Evolutionary conservation across 2,329 filamentous ascomycete genomes (phyloP).

Genomic region (Seiridium cupressi): DNA sequence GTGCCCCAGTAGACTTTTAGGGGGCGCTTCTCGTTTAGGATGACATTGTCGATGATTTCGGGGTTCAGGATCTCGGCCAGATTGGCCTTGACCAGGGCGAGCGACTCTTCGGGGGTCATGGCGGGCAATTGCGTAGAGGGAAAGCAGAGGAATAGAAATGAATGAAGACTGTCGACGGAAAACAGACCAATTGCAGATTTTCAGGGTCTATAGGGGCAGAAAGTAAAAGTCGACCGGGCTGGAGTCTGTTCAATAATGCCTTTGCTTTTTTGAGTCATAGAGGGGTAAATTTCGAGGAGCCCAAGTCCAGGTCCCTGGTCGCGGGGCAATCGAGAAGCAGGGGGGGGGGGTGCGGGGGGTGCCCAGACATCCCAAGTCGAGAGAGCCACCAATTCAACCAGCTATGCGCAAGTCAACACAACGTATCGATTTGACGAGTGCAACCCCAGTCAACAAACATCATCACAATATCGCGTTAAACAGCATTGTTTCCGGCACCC

Average conservation of each 20-base stretch:
- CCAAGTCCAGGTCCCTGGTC: not conserved
- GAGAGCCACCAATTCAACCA: too few species aligned
- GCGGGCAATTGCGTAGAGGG: slow-evolving; percentile 4
- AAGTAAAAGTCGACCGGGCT: not conserved
- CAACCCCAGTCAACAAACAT: too few species aligned
- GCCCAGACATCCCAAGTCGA: too few species aligned
- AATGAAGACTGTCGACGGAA: not conserved
- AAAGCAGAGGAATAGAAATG: slow-evolving; percentile 3
- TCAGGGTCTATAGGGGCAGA: not conserved
- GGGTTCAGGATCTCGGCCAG: slow-evolving; percentile 79
- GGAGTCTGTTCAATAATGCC: not conserved
- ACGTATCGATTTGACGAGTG: too few species aligned
- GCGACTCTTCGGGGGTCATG: slow-evolving; percentile 9
- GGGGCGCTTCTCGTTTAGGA: slow-evolving; percentile 67
- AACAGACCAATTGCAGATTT: not conserved
- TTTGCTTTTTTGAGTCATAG: slow-evolving; percentile 7
- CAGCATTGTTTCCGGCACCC: too few species aligned
- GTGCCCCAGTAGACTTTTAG: slow-evolving; percentile 87
- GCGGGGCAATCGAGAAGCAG: not conserved
- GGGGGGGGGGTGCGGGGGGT: too few species aligned
- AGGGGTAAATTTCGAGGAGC: slow-evolving; percentile 7
- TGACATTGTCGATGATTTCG: slow-evolving; percentile 74
- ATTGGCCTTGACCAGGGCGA: slow-evolving; percentile 76
- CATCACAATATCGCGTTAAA: too few species aligned
- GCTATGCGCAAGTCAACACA: too few species aligned